Percentiles rank a stretch among this genome's conserved stretches.
Conservation (phyloP, 257 asterid genomes). For the Cordia subcordata region DNA sequence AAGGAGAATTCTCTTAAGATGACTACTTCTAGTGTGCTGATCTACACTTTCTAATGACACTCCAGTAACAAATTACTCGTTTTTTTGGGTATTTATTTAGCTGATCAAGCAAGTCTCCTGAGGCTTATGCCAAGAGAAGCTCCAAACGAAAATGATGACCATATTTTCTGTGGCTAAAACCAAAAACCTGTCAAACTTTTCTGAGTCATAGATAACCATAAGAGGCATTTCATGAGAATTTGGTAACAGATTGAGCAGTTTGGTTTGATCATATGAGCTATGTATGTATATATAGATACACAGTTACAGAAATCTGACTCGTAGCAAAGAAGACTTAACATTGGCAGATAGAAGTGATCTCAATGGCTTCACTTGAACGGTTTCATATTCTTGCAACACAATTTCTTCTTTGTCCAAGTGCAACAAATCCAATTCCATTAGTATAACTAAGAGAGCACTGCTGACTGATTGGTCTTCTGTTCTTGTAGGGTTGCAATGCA, state of each 20-base stretch:
- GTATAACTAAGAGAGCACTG: neutral
- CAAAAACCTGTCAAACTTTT: neutral
- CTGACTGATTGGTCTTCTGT: neutral
- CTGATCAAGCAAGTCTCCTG: too few relatives aligned
- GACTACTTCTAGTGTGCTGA: too few relatives aligned
- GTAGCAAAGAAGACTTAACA: neutral
- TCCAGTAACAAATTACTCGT: too few relatives aligned
- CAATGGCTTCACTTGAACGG: conserved; percentile 1
- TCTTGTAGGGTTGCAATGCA: conserved; percentile 70
- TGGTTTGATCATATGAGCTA: neutral
- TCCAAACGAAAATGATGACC: too few relatives aligned
- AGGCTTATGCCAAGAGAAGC: too few relatives aligned
- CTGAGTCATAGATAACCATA: neutral
- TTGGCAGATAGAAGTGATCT: neutral
- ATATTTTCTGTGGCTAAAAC: too few relatives aligned
- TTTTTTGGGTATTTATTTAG: too few relatives aligned
- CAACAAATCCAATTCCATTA: neutral
- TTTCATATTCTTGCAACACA: neutral
- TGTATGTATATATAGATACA: neutral
- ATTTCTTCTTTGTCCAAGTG: conserved; percentile 23
- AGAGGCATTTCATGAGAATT: neutral
- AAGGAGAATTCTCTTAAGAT: too few relatives aligned
- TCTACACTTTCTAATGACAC: too few relatives aligned
- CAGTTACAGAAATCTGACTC: neutral
- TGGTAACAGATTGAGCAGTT: conserved; percentile 1